Evolutionary conservation across 1,139 yeast genomes (phyloP).

Genomic region (Yamadazyma friedrichii): DNA sequence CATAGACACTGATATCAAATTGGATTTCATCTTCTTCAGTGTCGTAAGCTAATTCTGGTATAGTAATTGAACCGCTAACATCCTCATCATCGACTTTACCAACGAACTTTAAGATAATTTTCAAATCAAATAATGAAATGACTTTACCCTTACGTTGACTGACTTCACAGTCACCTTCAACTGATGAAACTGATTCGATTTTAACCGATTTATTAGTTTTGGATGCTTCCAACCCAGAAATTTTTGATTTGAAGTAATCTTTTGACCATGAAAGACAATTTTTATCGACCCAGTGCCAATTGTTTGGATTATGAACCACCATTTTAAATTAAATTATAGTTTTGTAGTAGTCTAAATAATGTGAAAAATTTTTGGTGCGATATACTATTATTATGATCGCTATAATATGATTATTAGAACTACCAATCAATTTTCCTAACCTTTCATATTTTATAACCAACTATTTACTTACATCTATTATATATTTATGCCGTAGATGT

Average conservation of each 20-base stretch:
- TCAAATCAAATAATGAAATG: conserved; percentile 83
- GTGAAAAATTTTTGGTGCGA: too few species aligned
- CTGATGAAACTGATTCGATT: conserved; percentile 58
- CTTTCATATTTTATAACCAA: too few species aligned
- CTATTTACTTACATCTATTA: too few species aligned
- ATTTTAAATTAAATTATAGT: too few species aligned
- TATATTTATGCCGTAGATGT: too few species aligned
- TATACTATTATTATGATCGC: too few species aligned
- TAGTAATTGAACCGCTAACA: conserved; percentile 65
- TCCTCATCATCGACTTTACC: conserved; percentile 44
- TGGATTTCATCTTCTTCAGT: conserved; percentile 82
- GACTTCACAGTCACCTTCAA: conserved; percentile 96
- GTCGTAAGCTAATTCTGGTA: conserved; percentile 97
- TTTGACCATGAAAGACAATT: conserved; percentile 92
- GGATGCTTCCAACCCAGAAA: conserved; percentile 49
- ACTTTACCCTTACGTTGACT: conserved; percentile 97
- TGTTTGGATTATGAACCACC: conserved; percentile 53
- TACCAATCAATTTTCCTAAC: too few species aligned
- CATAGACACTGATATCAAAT: conserved; percentile 69
- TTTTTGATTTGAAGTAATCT: conserved; percentile 62
- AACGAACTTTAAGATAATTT: conserved; percentile 57
- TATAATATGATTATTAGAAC: too few species aligned
- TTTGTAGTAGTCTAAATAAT: too few species aligned
- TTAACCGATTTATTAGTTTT: conserved; percentile 37
- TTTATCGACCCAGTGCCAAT: conserved; percentile 98